phyloP scores from a whole-genome alignment of 371 early-diverging fungal species.

The Coelomomyces lativittatus region DNA sequence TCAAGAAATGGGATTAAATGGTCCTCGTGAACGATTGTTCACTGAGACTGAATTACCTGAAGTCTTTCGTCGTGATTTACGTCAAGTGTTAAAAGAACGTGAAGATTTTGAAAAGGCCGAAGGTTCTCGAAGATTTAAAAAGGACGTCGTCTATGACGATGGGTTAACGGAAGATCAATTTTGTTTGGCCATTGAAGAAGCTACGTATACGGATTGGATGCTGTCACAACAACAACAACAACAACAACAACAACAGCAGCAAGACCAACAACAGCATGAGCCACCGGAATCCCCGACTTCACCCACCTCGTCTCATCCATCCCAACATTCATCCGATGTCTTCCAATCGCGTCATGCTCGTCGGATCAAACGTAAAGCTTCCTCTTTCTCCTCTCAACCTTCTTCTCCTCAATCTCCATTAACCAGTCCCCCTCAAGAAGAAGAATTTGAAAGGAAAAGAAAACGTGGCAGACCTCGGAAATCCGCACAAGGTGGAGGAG shows the following conservation, averaged over 20 bases:
- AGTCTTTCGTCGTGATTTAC: constrained; percentile 48
- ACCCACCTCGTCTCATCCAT: background rate
- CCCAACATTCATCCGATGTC: too few relatives aligned
- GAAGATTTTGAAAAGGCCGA: constrained; percentile 40
- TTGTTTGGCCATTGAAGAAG: constrained; percentile 51
- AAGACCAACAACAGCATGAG: too few relatives aligned
- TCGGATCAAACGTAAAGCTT: too few relatives aligned
- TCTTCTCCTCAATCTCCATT: too few relatives aligned
- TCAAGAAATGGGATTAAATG: constrained; percentile 13
- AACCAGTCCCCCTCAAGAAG: too few relatives aligned
- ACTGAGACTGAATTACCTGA: constrained; percentile 72
- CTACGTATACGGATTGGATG: constrained; percentile 42
- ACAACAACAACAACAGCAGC: too few relatives aligned
- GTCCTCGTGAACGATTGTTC: constrained; percentile 55
- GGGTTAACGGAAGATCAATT: constrained; percentile 86
- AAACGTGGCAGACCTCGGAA: too few relatives aligned
- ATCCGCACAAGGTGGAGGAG: too few relatives aligned
- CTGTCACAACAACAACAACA: constrained; percentile 31
- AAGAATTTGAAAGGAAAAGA: too few relatives aligned
- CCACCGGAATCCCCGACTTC: background rate
- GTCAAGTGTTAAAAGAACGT: constrained; percentile 16
- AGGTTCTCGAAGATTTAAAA: constrained; percentile 42
- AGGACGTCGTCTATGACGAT: constrained; percentile 67
- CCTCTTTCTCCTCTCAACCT: too few relatives aligned
- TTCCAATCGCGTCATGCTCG: too few relatives aligned